Conservation (phyloP, 2,329 filamentous ascomycete species). For the Fusarium nematophilum region DNA sequence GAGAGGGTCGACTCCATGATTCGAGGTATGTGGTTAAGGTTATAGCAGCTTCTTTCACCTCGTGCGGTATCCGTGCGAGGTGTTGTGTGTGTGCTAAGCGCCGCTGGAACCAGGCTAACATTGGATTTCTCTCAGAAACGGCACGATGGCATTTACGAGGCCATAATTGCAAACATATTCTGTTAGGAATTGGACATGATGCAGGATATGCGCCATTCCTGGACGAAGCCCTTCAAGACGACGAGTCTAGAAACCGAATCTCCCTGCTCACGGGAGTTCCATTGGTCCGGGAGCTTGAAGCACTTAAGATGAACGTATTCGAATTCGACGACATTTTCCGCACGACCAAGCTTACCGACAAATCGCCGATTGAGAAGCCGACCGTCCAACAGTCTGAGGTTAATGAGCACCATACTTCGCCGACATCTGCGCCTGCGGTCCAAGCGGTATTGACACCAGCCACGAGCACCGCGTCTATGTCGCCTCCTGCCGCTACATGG, state of each 20-base stretch:
- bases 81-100: too few species aligned
- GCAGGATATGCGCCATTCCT: constrained; percentile 70
- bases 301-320: constrained; percentile 59
- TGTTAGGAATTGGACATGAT: constrained; percentile 72
- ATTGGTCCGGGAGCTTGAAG: constrained; percentile 60
- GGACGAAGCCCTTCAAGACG: constrained; percentile 63
- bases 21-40: constrained; percentile 57
- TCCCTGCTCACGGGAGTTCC: constrained; percentile 66
- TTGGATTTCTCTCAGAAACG: constrained; percentile 57
- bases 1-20: constrained; percentile 71
- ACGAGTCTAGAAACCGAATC: constrained; percentile 56
- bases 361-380: constrained; percentile 16
- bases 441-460: constrained; percentile 39
- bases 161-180: constrained; percentile 69
- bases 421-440: constrained; percentile 15
- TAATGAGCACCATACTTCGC: constrained; percentile 21
- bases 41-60: background rate
- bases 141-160: constrained; percentile 69
- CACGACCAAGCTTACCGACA: constrained; percentile 61
- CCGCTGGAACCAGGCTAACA: too few species aligned
- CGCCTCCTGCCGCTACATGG: constrained; percentile 39
- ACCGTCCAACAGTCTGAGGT: constrained; percentile 3
- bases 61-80: too few species aligned
- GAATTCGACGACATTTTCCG: constrained; percentile 65
- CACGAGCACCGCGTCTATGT: constrained; percentile 40